Evolutionary conservation across 805 yeast genomes (phyloP), one percentile per base, ranked within the genome.

Genomic region (Wickerhamiella nectarea): DNA sequence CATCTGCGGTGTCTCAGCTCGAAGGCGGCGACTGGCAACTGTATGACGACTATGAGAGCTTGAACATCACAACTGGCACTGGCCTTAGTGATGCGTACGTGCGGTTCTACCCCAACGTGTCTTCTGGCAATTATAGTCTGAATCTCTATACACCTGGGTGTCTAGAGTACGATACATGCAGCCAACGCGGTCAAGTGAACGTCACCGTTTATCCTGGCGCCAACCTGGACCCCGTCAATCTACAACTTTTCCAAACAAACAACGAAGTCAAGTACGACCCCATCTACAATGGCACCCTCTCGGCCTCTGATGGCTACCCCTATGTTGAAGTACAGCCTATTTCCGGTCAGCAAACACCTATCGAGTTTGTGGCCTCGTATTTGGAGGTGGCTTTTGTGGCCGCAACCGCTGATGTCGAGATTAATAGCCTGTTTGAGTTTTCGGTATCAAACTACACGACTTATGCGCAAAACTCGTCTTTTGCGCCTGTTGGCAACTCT

Each of bases 71-170:
- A 7, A 56, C 55, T 6, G 56, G 56, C n/a, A 60, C 62, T 8
- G 40, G 52, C 7, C 49, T 62, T 11, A 50, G 51, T 1, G 46
- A 60, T 18, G 49, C 58, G 5, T 70, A 71, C 8, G 70, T 76
- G 2, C 66, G 69, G 1, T 77, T 78, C 55, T 68, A 69, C 45
- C 84, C 95, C 8, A 78, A 78, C 50, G 72, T 85, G 15, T 71
- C 74, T 49, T 67, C 83, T 0, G 96, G 96, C 8, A 68, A 75
- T 47, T 91, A 85, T 59, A 66, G 83, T 0, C 67, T 91, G 19
- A 65, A 74, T 42, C 53, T 87, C 40, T 79, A 74, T 53, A 91
- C 98, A 0, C 95, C 95, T 0, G 97, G 97, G 0, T 91, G 98
- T 63, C 43, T 59, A 1, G 57, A 52, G 3, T 94, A 82, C 56